Evolutionary conservation across 768 basidiomycete species (phyloP).

Genomic region (Suillus fuscotomentosus): DNA sequence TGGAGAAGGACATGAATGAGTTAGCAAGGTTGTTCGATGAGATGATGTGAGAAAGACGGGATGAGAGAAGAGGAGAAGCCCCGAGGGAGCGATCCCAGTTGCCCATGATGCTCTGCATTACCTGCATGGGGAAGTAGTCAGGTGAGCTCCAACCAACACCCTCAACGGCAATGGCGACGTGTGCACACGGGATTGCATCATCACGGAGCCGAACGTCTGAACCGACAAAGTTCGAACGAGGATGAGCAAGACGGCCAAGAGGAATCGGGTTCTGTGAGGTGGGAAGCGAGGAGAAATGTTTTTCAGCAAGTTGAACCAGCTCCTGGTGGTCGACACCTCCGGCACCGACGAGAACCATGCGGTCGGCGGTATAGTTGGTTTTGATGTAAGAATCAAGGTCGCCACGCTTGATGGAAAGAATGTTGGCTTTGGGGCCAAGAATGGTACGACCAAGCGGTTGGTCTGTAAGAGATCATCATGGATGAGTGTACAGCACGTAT

Average conservation of each 20-base stretch:
- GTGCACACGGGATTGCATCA: slow-evolving; percentile 83
- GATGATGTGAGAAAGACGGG: slow-evolving; percentile 87
- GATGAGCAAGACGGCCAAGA: slow-evolving; percentile 75
- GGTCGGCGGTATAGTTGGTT: slow-evolving; percentile 97
- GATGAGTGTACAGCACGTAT: neutral
- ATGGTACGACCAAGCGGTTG: slow-evolving; percentile 97
- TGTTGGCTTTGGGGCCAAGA: slow-evolving; percentile 94
- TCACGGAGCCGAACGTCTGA: slow-evolving; percentile 96
- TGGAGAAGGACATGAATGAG: slow-evolving; percentile 99
- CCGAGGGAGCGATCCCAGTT: slow-evolving; percentile 99
- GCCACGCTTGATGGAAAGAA: slow-evolving; percentile 89
- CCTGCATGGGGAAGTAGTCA: slow-evolving; percentile 99
- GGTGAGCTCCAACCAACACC: slow-evolving; percentile 98
- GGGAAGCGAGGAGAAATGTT: slow-evolving; percentile 89
- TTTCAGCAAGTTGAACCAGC: slow-evolving; percentile 92
- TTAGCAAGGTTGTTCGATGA: slow-evolving; percentile 95
- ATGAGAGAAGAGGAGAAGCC: slow-evolving; percentile 84
- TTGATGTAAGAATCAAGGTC: slow-evolving; percentile 91
- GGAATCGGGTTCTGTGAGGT: slow-evolving; percentile 85
- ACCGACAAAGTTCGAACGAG: slow-evolving; percentile 83
- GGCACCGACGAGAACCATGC: slow-evolving; percentile 97
- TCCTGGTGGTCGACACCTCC: slow-evolving; percentile 92
- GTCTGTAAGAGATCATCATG: slow-evolving; percentile 42
- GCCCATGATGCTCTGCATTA: slow-evolving; percentile 95
- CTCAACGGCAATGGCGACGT: slow-evolving; percentile 96